Base-by-base conservation (phyloP, 352 stramenopile species). In the Phytophthora sojae region DNA sequence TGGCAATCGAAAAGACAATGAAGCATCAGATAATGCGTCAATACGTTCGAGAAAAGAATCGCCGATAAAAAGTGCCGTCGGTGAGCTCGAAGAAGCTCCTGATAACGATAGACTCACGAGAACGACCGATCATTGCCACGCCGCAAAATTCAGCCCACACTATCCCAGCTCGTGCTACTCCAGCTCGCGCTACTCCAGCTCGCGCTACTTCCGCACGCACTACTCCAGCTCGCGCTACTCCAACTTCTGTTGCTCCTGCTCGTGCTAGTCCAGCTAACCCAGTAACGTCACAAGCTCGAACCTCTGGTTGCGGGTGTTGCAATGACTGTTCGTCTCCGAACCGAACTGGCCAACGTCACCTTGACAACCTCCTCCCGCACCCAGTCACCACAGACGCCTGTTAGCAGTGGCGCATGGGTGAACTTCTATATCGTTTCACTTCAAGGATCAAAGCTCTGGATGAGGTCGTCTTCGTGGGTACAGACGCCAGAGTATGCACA, bases 81-180 rank as follows among this genome's bases (percentile, higher is more conserved):
- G 29, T 15, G 25, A 61, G 35, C 39, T 61, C 55, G 14, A 52
- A 61, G 55, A 61, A 53, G n/a, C n/a, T 61, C n/a, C 55, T 61
- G 7, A 1, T 37, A 39, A 61, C 55, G 23, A 35, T 61, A 53
- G 39, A 42, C 23, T 39, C 55, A 26, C 21, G 21, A 11, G 37
- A 61, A 39, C 55, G 55, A 39, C 55, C 55, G 2, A 23, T 19
- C 39, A 37, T 53, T 17, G 25, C 55, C 19, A 53, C 23, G 3
- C 55, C 55, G 21, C 39, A 61, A 7, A 61, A 61, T 52, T 61
- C 55, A 23, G 55, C 25, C 30, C 39, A 17, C 11, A n/a, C 55
- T 51, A 61, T 21, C 44, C 55, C 21, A 0, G 54, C 35, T 8
- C 49, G 32, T 8, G 29, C 55, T 51, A 61, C 37, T 42, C 55